These are phyloP conservation scores for Trypanosoma boissoni DNA, from an alignment of 208 protist genomes.

Conservation along the genomic window DNA sequence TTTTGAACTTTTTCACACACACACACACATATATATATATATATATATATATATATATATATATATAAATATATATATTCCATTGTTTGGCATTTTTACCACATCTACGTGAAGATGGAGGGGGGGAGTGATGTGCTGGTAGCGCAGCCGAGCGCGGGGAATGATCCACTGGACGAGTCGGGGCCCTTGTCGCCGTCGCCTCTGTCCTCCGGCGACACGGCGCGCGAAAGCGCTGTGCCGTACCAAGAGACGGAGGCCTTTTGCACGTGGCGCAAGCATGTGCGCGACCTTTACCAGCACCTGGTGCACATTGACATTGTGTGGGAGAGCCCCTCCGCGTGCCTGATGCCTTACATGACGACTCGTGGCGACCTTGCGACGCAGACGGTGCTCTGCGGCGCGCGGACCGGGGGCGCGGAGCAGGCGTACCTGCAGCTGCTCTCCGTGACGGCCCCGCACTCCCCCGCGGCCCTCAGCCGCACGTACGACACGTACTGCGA, in stretches of 20 bases:
- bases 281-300: constrained; percentile 81
- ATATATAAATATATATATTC: constrained; percentile 1
- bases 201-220: constrained; percentile 7
- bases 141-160: constrained; percentile 7
- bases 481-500: constrained; percentile 59
- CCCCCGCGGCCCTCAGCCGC: constrained; percentile 41
- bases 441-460: constrained; percentile 51
- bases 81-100: not conserved
- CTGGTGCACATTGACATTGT: constrained; percentile 87
- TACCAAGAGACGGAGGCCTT: constrained; percentile 80
- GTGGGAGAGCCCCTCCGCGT: constrained; percentile 76
- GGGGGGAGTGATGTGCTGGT: too few relatives aligned
- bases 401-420: constrained; percentile 77
- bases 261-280: constrained; percentile 89
- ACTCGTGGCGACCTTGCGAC: constrained; percentile 50
- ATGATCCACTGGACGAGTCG: constrained; percentile 4
- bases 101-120: too few relatives aligned
- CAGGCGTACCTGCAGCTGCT: constrained; percentile 86
- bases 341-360: constrained; percentile 83
- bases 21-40: constrained; percentile 56
- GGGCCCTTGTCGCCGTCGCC: constrained; percentile 2
- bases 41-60: constrained; percentile 6
- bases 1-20: too few relatives aligned
- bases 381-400: constrained; percentile 73
- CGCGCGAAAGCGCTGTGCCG: constrained; percentile 14